Percentiles rank a stretch among this genome's conserved stretches.
Evolutionary conservation across 768 basidiomycete genomes (phyloP).

Genomic region (Cubamyces sp.): DNA sequence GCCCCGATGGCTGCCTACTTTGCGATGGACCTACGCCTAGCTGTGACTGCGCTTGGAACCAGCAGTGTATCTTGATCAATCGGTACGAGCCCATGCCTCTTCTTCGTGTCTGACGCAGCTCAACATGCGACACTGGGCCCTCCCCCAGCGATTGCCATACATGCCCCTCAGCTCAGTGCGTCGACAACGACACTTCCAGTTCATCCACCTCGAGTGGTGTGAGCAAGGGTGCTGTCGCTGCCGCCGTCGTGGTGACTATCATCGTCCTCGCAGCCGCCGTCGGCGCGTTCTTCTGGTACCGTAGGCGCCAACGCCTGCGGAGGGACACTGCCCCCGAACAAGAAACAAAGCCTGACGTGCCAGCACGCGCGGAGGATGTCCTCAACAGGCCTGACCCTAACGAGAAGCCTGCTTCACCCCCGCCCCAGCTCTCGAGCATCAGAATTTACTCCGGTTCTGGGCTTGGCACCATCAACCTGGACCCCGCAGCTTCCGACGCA

Average conservation of each 20-base stretch:
- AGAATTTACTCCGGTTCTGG: conserved; percentile 50
- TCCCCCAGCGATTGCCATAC: conserved; percentile 56
- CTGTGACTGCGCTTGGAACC: conserved; percentile 58
- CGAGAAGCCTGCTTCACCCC: conserved; percentile 55
- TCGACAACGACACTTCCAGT: conserved; percentile 33
- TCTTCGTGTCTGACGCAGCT: neutral
- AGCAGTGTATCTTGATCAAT: conserved; percentile 64
- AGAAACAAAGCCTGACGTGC: conserved; percentile 60
- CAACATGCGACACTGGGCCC: conserved; percentile 10
- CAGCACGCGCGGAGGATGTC: conserved; percentile 76
- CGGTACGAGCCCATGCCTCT: conserved; percentile 46
- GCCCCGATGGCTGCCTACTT: conserved; percentile 43
- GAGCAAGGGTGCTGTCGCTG: conserved; percentile 74
- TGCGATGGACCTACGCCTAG: conserved; percentile 52
- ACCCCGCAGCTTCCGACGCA: conserved; percentile 49
- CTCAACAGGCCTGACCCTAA: conserved; percentile 83
- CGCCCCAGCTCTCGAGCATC: conserved; percentile 45
- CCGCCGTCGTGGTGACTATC: conserved; percentile 68
- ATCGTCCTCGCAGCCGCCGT: conserved; percentile 59
- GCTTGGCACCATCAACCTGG: conserved; percentile 60
- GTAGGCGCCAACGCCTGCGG: conserved; percentile 52
- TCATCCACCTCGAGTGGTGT: conserved; percentile 42
- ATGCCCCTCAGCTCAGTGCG: conserved; percentile 60
- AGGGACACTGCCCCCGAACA: conserved; percentile 37
- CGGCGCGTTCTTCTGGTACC: conserved; percentile 63